Evolutionary conservation across 768 basidiomycete genomes (phyloP), one percentile per base, ranked within the genome.

Genomic region (Hygrophorus pudorinus): DNA sequence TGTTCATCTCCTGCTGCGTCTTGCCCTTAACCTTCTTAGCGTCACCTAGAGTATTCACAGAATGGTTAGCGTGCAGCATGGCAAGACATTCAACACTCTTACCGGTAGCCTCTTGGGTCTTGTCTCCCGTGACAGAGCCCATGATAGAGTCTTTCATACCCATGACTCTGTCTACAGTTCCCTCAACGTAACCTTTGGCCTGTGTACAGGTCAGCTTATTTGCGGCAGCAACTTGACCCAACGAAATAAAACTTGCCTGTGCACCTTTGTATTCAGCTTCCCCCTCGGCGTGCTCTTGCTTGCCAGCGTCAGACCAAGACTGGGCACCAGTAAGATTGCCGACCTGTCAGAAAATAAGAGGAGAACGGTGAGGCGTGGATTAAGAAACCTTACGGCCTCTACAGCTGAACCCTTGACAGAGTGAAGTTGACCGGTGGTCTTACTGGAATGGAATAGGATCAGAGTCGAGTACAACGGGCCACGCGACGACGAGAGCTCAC

Each of bases 121-220:
- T 67, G 56, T 78, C 78, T 17, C 75, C 77, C 12, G 59, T 65
- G 33, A 79, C 42, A 8, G 76, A 69, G 16, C 76, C 76, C 30
- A 72, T 58, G 20, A 78, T 58, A 31, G 71, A 56, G 41, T 78
- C 76, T 46, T 70, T 68, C 58, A 73, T 74, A 20, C 76, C 76
- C 3, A 51, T 54, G 7, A 66, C 35, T 43, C 63, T 65, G 46
- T 78, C 75, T 11, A 54, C 2, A 1, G 59, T 57, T 28, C 76
- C 76, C 42, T 78, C 67, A 2, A 54, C 65, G 47, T 67, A 78
- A 13, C 66, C 68, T 54, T 77, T 60, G 24, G 24, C 7, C 24
- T 24, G 24, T 24, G 3, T 7, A 7, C 3, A 24, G 24, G 7
- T 24, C 24, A 24, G 24, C 24, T 3, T 24, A 24, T 7, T 3